phyloP scores from a whole-genome alignment of 257 asterid genomes.

The Solanum sparsipilum region DNA sequence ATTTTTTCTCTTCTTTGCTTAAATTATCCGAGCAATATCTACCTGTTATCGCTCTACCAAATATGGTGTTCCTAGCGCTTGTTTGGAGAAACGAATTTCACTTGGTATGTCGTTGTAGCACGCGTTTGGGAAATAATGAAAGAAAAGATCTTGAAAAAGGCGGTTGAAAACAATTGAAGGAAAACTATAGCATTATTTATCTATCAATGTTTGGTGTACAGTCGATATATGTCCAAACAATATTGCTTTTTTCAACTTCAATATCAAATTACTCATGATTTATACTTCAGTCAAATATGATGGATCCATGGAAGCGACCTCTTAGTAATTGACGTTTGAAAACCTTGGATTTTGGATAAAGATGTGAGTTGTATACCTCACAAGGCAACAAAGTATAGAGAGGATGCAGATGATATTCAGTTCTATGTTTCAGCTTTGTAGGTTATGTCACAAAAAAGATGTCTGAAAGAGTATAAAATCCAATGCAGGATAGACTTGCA shows the following conservation, averaged over 20 bases:
- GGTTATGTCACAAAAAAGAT: not conserved
- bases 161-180: not conserved
- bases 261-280: not conserved
- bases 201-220: not conserved
- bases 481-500: not conserved
- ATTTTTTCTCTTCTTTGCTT: not conserved
- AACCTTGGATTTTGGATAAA: not conserved
- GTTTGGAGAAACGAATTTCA: not conserved
- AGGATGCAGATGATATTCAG: not conserved
- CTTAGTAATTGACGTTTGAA: not conserved
- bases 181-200: not conserved
- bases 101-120: not conserved
- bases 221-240: not conserved
- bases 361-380: not conserved
- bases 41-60: not conserved
- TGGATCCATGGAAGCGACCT: not conserved
- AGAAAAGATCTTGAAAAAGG: not conserved
- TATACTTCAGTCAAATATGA: not conserved
- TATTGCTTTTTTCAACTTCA: not conserved
- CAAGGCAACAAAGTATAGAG: not conserved
- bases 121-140: not conserved
- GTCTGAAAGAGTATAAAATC: not conserved
- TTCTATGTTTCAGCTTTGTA: not conserved
- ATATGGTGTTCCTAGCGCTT: not conserved
- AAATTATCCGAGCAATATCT: not conserved